These are phyloP conservation scores for Petunia secreta DNA, from an alignment of 257 asterid species.

Conservation along the genomic window DNA sequence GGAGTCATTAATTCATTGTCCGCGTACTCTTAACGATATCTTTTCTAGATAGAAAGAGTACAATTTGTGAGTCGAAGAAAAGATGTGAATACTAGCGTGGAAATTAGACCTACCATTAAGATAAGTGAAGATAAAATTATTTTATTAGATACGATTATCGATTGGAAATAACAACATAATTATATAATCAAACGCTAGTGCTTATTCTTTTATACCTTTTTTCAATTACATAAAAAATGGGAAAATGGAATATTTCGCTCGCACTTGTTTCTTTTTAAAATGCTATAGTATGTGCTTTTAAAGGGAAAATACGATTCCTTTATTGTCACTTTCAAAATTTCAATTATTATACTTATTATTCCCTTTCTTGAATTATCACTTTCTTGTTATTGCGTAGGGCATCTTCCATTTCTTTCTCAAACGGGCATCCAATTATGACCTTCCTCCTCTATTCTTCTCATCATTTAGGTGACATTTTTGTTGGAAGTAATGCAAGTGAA, in stretches of 20 bases:
- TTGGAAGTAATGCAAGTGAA: neutral
- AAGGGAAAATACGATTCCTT: neutral
- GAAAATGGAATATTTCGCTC: neutral
- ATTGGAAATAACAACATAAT: too few species aligned
- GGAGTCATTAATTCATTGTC: neutral
- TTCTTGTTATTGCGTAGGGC: neutral
- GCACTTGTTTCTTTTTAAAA: neutral
- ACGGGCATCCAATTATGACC: neutral
- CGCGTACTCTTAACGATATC: too few species aligned
- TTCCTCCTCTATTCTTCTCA: neutral
- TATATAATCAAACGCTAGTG: too few species aligned
- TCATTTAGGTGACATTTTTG: neutral
- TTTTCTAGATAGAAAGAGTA: too few species aligned
- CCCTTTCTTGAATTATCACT: conserved; percentile 1
- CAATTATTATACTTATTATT: neutral
- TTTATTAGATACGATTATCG: too few species aligned
- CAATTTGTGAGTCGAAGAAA: too few species aligned
- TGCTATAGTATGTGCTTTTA: too few species aligned
- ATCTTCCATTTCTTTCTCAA: neutral
- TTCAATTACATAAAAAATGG: too few species aligned
- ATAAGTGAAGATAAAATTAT: too few species aligned
- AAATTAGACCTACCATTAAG: too few species aligned
- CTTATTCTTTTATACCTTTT: too few species aligned
- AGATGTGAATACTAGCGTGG: too few species aligned
- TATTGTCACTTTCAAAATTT: neutral